These are phyloP conservation scores for Pelargonium australe DNA, from an alignment of 441 rosid genomes.

Conservation along the genomic window DNA sequence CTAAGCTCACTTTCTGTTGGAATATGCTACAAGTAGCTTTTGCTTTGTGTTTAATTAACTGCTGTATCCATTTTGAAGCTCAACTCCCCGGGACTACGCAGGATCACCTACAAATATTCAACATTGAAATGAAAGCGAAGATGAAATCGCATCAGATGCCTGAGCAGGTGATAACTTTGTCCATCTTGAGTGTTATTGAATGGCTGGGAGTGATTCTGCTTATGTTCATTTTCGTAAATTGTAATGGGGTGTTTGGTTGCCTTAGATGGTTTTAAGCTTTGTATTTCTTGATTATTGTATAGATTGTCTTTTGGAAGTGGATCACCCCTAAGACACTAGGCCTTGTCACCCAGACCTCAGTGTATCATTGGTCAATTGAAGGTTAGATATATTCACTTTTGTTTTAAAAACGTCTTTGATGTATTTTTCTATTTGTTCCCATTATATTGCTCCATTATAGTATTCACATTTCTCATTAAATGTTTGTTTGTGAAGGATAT, in stretches of 20 bases:
- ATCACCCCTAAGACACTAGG: conserved; percentile 86
- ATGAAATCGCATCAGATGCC: conserved; percentile 98
- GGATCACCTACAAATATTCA: conserved; percentile 98
- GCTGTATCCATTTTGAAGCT: neutral
- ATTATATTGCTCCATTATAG: neutral
- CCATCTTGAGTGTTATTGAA: too few relatives aligned
- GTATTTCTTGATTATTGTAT: neutral
- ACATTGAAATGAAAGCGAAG: conserved; percentile 92
- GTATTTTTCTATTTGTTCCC: too few relatives aligned
- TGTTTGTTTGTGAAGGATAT: too few relatives aligned
- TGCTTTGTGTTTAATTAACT: too few relatives aligned
- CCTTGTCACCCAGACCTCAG: conserved; percentile 82
- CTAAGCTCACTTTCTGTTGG: too few relatives aligned
- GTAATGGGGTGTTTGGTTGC: neutral
- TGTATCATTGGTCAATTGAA: conserved; percentile 98
- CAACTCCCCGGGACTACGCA: conserved; percentile 96
- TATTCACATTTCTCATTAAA: too few relatives aligned
- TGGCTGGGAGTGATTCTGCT: neutral
- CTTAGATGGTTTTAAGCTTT: neutral
- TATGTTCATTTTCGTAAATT: neutral
- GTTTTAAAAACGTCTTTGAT: too few relatives aligned
- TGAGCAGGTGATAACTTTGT: conserved; percentile 60
- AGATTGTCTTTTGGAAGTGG: conserved; percentile 99
- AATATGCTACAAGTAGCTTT: too few relatives aligned
- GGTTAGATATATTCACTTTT: conserved; percentile 31